Percentiles rank a stretch among this genome's conserved stretches.
Evolutionary conservation across 1,139 yeast genomes (phyloP).

Genomic region (Blastobotrys elegans): DNA sequence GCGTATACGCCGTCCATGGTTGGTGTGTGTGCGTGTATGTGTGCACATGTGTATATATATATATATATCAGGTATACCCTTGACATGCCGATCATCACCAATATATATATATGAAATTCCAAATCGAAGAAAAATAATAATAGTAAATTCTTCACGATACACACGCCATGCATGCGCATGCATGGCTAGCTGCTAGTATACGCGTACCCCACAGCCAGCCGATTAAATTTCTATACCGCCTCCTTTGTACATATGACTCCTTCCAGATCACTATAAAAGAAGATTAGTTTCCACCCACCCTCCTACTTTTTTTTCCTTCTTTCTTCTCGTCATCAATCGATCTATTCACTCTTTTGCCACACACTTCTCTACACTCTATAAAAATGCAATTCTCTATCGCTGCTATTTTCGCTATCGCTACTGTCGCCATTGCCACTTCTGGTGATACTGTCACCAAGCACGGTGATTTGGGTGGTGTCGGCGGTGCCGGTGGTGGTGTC

Average conservation of each 20-base stretch:
- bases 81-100: background rate
- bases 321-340: background rate
- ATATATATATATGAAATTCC: no score
- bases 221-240: no score
- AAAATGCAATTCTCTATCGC: constrained; percentile 1
- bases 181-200: no score
- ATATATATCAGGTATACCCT: background rate
- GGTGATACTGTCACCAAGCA: background rate
- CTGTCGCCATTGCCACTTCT: constrained; percentile 1
- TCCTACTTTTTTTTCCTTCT: background rate
- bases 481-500: constrained; percentile 4
- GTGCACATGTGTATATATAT: background rate
- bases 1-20: background rate
- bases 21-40: background rate
- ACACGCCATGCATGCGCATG: no score
- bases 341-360: constrained; percentile 1
- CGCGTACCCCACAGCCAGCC: no score
- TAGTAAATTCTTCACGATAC: no score
- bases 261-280: background rate
- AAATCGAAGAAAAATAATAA: no score
- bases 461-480: constrained; percentile 8
- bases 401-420: background rate
- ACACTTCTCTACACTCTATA: background rate
- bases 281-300: background rate
- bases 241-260: no score